Evolutionary conservation across 495 filamentous ascomycete species (phyloP), one percentile per base, ranked within the genome.

Genomic region (Ramalina intermedia): DNA sequence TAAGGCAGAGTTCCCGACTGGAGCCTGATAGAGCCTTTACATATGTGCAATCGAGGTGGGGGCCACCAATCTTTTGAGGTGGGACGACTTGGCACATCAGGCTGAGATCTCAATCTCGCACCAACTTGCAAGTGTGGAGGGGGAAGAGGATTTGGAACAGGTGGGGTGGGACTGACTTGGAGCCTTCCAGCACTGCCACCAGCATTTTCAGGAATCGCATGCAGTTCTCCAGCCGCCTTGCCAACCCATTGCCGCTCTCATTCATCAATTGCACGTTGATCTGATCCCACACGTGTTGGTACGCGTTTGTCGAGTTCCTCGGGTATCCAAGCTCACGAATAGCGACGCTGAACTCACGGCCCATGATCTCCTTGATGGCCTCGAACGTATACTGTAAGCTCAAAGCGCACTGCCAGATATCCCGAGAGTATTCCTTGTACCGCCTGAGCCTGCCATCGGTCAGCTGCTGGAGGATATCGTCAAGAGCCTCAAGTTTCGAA

Each of bases 371-470:
- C 45, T 66, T 58, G 36, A 78, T 69, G 55, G 73, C 74, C 47
- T 69, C 66, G 35, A 77, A 63, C 0, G 76, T 80, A 50, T 69
- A 70, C 27, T 67, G 58, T 35, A 81, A 58, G 54, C 73, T 78
- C 36, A 72, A 52, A 13, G 63, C 63, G 14, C 79, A 46, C 53
- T 81, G 74, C 1, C 57, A 26, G 17, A 63, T 60, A 16, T 74
- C 66, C 6, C 51, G 59, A 21, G 54, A 56, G 35, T 64, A 51
- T 6, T 63, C 61, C 2, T 12, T 16, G 44, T 35, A 35, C 26
- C 26, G 44, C 41, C 14, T 21, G 21, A 27, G 29, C 29, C 29
- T 33, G 29, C 29, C 29, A 2, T 33, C 7, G 16, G 41, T 20
- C 16, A 37, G 17, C n/a, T 21, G 13, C 7, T 16, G 2, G 29